Base-by-base conservation (phyloP, 352 stramenopile genomes). In the Phytophthora brassicae region DNA sequence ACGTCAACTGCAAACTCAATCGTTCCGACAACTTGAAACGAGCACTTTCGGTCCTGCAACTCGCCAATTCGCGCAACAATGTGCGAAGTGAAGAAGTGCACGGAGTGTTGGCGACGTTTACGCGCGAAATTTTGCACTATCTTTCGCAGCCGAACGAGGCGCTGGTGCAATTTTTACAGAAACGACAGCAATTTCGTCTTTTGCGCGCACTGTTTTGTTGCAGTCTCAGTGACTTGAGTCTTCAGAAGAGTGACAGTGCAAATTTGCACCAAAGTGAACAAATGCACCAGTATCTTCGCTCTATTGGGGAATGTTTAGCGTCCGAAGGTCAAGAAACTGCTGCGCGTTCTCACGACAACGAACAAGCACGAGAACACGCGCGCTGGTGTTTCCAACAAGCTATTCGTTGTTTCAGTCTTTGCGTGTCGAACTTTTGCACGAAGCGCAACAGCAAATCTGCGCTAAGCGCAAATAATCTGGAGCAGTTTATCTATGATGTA, bases 371-470 rank as follows among this genome's bases (percentile, higher is more conserved):
- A 6, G 35, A 55, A 6, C 70, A 84, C 23, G 74, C 79, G 14
- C 68, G 62, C 9, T 88, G 79, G 67, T 90, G 79, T 46, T 89
- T 89, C 64, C 74, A 88, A 45, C 84, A 92, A 53, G 68, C 84
- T 11, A 81, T 85, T 24, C 79, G 79, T 14, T 90, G 81, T 49
- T 92, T 90, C 60, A 81, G 70, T 35, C 86, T 88, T 24, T 88
- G 83, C 42, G 56, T 90, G 4, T 90, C 80, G 1, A 75, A 78
- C 11, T 86, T 86, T 48, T 68, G 84, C 33, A 55, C 60, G 4
- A 74, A 88, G 24, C 28, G 58, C 0, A 55, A 28, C 11, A 53
- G 78, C 23, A 23, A 38, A 23, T 35, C 47, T 0, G 58, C 43
- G 5, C 17, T 41, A n/a, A 57, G 62, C 2, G 66, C 72, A 33